Evolutionary conservation across 176 grass and related monocot species (phyloP), one percentile per base, ranked within the genome.

Genomic region (Saccharum spontaneum): DNA sequence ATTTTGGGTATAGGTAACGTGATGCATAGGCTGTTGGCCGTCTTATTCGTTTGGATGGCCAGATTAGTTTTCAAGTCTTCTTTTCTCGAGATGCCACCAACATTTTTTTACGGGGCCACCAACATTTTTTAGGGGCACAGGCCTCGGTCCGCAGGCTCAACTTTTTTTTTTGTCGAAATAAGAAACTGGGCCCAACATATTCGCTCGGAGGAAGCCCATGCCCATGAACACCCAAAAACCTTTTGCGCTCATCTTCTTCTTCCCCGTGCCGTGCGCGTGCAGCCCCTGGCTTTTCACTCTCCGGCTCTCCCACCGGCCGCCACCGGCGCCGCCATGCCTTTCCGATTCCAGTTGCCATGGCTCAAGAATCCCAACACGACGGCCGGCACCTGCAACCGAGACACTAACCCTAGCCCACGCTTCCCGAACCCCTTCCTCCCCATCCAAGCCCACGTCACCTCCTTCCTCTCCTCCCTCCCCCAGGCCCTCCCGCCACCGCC

Each of bases 321-420:
- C 18, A 30, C 73, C n/a, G 34, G 17, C 62, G 22, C 15, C 41
- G 54, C 73, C 84, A 92, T 89, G 90, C 78, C 90, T 67, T 82
- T 88, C 28, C 65, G 36, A 44, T 87, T 90, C 59, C 76, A 82
- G 9, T 86, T 94, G 62, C 88, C 88, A 79, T 90, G 88, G 86
- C 70, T 73, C 69, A 86, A 86, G 30, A 79, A 70, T 46, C 17
- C 49, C 44, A 34, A 43, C 52, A n/a, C 77, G 20, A 28, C 44
- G 41, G 8, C 17, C 10, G 1, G 18, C 45, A 26, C 43, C 57
- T 62, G 69, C 12, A 34, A 10, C 43, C 4, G n/a, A 12, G 72
- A 77, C 45, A 71, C 65, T 6, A 73, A 77, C 38, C 71, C 43
- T 45, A 71, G 9, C 33, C 65, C 73, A 2, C 10, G 33, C 71